Evolutionary conservation across 2,329 filamentous ascomycete genomes (phyloP), one percentile per base, ranked within the genome.

Genomic region (Pestalotiopsis sp.): DNA sequence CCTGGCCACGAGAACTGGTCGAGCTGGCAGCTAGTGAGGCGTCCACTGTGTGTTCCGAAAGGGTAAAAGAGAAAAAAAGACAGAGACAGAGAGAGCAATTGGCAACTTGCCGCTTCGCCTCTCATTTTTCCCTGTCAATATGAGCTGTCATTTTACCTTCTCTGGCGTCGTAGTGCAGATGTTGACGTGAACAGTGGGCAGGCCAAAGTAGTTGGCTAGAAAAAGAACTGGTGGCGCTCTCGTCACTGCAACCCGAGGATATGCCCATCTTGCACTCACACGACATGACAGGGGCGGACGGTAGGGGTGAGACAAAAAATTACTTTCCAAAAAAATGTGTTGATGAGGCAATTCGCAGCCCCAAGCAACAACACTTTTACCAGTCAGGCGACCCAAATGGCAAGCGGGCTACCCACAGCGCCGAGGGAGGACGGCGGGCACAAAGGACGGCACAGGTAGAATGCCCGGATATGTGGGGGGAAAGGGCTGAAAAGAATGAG

Each of bases 71-170:
- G n/a, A 17, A 17, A 52, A 52, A 52, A 9, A 20, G 23, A 23
- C 23, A 23, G 23, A 23, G 23, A 23, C 23, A n/a, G 1, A 52
- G 45, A 17, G 27, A 31, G 27, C 27, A 31, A 7, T 31, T 31
- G 27, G 27, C 27, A 31, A 20, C n/a, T 4, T 9, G 45, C 45
- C 45, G 45, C 45, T n/a, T 52, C 45, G 45, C n/a, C 45, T n/a
- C 17, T 52, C 20, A 6, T 13, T 59, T 11, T 36, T 12, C 52
- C 65, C 36, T 59, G 52, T 17, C 27, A 59, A 67, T 31, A 38
- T 61, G 65, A 67, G 52, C 52, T 67, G 65, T 67, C 65, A 67
- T 14, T 14, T 27, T 67, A 11, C 14, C 23, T 61, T 61, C 36
- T 38, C 52, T 56, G 57, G 65, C 17, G 65, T 67, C 23, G 65